Base-by-base conservation (phyloP, 2,329 filamentous ascomycete genomes). In the Fusarium compactum region DNA sequence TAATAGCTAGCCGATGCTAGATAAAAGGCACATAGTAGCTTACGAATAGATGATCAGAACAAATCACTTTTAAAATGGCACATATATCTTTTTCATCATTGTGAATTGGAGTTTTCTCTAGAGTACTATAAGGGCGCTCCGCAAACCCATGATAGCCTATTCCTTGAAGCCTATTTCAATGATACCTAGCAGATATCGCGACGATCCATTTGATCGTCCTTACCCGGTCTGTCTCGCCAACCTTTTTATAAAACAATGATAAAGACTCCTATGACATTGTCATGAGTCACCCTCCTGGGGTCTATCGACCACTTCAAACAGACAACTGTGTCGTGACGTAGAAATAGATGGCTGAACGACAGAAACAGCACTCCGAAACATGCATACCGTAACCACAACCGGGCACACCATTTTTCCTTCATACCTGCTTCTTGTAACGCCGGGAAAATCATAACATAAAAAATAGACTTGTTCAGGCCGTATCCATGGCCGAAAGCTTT, bases 31-130 rank as follows among this genome's bases (percentile, higher is more conserved):
- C 7, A 25, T 7, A 4, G n/a, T 40, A 18, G 15, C 6, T 18
- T 22, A 40, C 12, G 20, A 15, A 7, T 20, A n/a, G 22, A 14
- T 16, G 24, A 50, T 30, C 18, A 41, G 15, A 29, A 53, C n/a
- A 50, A 22, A 59, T 43, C 14, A 60, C 16, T 14, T 47, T n/a
- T 22, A 14, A 24, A 27, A 38, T n/a, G 25, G 45, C n/a, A 27
- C 15, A 15, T n/a, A 29, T 29, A 30, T 47, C 45, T 32, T 52
- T n/a, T 56, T 66, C 22, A 45, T 71, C 60, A n/a, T 64, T 70
- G 32, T 76, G 72, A 65, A 76, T 74, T 73, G 73, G 72, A 74
- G 72, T 73, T 69, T 60, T 69, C 60, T 71, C 56, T 59, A 55
- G 53, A 61, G 55, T 44, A 50, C 69, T 64, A 57, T 32, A 24